phyloP scores from a whole-genome alignment of 257 asterid genomes.

The Nyctanthes arbortristis region DNA sequence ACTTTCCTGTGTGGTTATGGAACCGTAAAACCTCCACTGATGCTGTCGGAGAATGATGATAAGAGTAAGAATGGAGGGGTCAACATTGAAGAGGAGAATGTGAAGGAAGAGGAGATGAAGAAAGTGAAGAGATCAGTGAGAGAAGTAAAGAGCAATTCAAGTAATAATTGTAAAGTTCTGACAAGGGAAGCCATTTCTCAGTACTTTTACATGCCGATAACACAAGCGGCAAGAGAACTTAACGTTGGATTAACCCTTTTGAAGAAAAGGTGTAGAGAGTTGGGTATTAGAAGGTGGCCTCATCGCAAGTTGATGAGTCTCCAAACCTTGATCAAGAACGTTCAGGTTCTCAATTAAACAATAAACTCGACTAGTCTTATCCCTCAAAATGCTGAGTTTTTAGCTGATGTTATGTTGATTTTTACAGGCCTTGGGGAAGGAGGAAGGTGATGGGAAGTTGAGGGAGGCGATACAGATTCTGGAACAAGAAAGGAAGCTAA shows the following conservation, averaged over 20 bases:
- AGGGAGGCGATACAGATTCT: conserved; percentile 42
- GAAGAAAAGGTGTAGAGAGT: conserved; percentile 83
- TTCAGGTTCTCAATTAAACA: too few species aligned
- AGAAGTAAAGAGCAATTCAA: conserved; percentile 12
- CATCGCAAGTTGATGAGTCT: conserved; percentile 88
- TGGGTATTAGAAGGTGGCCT: conserved; percentile 90
- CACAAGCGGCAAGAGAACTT: conserved; percentile 73
- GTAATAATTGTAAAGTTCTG: conserved; percentile 31
- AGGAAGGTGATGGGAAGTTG: conserved; percentile 41
- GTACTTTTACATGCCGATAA: conserved; percentile 80
- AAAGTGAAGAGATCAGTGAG: background rate
- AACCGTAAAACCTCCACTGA: conserved; percentile 24
- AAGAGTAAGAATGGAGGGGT: conserved; percentile 1
- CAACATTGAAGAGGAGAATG: background rate
- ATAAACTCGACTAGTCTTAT: too few species aligned
- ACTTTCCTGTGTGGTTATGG: conserved; percentile 19
- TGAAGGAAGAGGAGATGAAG: conserved; percentile 18
- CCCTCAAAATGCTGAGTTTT: too few species aligned
- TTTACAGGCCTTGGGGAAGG: conserved; percentile 54
- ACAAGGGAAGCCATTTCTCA: conserved; percentile 47
- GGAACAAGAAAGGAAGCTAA: conserved; percentile 51
- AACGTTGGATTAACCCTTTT: conserved; percentile 78
- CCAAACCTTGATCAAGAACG: conserved; percentile 79
- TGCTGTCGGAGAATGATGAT: too few species aligned
- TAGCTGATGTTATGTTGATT: background rate